Evolutionary conservation across 352 stramenopile species (phyloP).

Genomic region (Peronosclerospora sorghi): DNA sequence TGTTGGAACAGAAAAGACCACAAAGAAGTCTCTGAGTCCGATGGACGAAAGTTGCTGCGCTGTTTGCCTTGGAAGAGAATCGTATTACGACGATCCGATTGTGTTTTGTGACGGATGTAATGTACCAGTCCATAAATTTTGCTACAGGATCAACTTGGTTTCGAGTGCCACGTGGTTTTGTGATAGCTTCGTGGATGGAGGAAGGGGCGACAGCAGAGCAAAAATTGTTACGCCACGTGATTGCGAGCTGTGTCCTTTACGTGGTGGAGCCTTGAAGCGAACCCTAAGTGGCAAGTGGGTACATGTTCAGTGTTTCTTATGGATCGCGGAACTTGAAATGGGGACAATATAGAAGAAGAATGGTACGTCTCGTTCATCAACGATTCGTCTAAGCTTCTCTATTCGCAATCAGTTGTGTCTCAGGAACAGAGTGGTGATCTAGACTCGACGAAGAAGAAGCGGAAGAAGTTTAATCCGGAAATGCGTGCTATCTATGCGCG

Average conservation of each 20-base stretch:
- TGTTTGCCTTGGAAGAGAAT: conserved; percentile 72
- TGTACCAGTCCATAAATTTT: conserved; percentile 82
- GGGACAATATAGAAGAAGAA: conserved; percentile 36
- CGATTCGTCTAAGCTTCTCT: conserved; percentile 71
- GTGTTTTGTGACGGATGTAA: conserved; percentile 86
- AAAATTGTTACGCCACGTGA: background rate
- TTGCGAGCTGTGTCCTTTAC: conserved; percentile 64
- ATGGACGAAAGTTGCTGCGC: conserved; percentile 40
- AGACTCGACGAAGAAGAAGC: conserved; percentile 18
- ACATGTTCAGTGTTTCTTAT: conserved; percentile 82
- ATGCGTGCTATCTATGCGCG: conserved; percentile 75
- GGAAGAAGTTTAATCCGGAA: conserved; percentile 26
- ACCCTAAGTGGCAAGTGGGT: conserved; percentile 63
- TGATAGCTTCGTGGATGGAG: conserved; percentile 30
- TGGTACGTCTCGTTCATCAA: conserved; percentile 71
- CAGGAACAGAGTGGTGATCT: conserved; percentile 8
- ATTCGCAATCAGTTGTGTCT: conserved; percentile 37
- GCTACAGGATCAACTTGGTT: conserved; percentile 66
- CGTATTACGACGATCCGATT: conserved; percentile 82
- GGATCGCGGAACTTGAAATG: conserved; percentile 66
- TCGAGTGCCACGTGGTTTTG: conserved; percentile 81
- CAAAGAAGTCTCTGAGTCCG: conserved; percentile 1
- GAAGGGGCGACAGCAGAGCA: background rate
- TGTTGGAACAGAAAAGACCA: background rate
- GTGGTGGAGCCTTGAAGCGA: conserved; percentile 44